Evolutionary conservation across 1,139 yeast species (phyloP).

Genomic region (Wickerhamomyces sp.): DNA sequence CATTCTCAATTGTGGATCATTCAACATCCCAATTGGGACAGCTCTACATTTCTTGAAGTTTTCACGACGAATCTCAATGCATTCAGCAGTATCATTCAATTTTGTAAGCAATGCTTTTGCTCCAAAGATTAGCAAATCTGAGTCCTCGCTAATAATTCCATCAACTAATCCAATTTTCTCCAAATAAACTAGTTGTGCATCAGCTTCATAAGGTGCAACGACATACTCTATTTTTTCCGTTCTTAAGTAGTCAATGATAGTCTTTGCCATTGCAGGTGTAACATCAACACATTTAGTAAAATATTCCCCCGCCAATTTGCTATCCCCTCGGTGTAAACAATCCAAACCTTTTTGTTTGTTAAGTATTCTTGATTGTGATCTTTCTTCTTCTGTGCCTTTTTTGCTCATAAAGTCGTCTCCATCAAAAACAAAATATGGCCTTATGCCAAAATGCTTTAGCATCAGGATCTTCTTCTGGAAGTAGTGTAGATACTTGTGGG

Average conservation of each 20-base stretch:
- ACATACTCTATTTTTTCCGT: slow-evolving; percentile 58
- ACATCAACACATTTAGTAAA: slow-evolving; percentile 82
- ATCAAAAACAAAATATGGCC: slow-evolving; percentile 89
- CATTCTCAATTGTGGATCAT: slow-evolving; percentile 58
- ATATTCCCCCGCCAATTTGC: slow-evolving; percentile 57
- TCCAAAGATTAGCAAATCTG: slow-evolving; percentile 89
- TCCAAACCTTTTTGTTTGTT: slow-evolving; percentile 55
- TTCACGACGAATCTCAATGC: slow-evolving; percentile 60
- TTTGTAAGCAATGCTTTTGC: slow-evolving; percentile 75
- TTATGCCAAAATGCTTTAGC: slow-evolving; percentile 62
- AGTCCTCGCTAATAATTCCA: slow-evolving; percentile 91
- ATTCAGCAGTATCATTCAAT: slow-evolving; percentile 69
- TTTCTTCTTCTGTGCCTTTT: slow-evolving; percentile 62
- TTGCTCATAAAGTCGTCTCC: slow-evolving; percentile 87
- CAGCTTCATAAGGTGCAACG: slow-evolving; percentile 99
- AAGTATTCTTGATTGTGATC: slow-evolving; percentile 52
- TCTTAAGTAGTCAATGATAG: slow-evolving; percentile 71
- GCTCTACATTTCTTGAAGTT: slow-evolving; percentile 42
- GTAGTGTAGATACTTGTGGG: slow-evolving; percentile 59
- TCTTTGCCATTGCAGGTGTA: slow-evolving; percentile 87
- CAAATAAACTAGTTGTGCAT: slow-evolving; percentile 90
- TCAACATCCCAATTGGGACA: slow-evolving; percentile 45
- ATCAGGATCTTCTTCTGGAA: slow-evolving; percentile 59
- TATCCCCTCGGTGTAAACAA: slow-evolving; percentile 47
- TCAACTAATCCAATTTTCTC: slow-evolving; percentile 73